Evolutionary conservation across 106 monocot genomes (phyloP), one percentile per base, ranked within the genome.

Genomic region (Dioscorea alata): DNA sequence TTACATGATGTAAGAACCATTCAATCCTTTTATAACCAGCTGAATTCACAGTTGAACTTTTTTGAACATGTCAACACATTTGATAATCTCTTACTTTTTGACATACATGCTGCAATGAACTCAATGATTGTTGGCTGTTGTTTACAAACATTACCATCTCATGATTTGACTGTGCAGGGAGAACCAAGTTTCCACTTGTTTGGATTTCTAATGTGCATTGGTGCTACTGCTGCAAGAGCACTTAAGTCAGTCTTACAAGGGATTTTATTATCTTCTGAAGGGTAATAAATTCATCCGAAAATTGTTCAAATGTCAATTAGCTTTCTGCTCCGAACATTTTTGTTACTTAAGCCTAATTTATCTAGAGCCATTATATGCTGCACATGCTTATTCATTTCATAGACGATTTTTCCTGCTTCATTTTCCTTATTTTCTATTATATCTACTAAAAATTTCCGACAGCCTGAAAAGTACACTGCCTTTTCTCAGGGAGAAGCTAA

Each of bases 141-240:
- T 42, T 10, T 42, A 42, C 42, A 8, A 42, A 42, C 42, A 3
- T 42, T 1, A 10, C 10, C 42, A 42, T 33, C 28, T 57, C n/a
- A 49, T 77, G 22, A 23, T 50, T 71, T 49, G 31, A 61, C 57
- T 68, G 53, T 79, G 64, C 53, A 88, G 88, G 88, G 88, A 24
- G 88, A 88, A 69, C 88, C 88, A 51, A 88, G 84, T 42, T 88
- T 88, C 60, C 84, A 88, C 63, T 65, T 88, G 51, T 88, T 88
- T 76, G 88, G 88, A 19, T 88, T 88, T 64, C 79, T 88, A 23
- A 79, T 84, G 79, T 88, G 88, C 48, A 48, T 88, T 34, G 81
- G 79, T 31, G 88, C 88, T 67, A 88, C 88, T 69, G 88, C 84
- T 69, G 88, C 88, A 63, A 88, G 88, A 73, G 88, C 88, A 57